Percentiles rank a stretch among this genome's conserved stretches.
Evolutionary conservation across 1,139 yeast genomes (phyloP).

Genomic region (Sugiyamaella novakii): DNA sequence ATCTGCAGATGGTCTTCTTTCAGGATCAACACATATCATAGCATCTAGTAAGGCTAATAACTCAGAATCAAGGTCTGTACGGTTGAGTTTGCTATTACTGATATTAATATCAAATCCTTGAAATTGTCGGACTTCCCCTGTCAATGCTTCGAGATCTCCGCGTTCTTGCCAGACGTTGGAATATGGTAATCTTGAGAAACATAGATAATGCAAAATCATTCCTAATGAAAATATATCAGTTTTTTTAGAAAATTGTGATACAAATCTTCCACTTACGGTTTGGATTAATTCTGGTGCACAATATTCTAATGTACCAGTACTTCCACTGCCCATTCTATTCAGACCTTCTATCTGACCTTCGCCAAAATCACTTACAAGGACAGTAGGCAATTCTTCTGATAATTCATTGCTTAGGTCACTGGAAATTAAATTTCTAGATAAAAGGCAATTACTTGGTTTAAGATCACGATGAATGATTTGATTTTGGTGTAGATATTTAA

Average conservation of each 20-base stretch:
- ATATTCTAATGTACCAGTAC: conserved; percentile 84
- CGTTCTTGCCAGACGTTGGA: conserved; percentile 39
- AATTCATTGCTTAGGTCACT: conserved; percentile 19
- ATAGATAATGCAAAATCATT: conserved; percentile 70
- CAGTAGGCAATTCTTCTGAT: conserved; percentile 54
- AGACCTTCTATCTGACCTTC: conserved; percentile 78
- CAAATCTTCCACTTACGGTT: conserved; percentile 32
- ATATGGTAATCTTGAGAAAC: conserved; percentile 72
- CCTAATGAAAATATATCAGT: conserved; percentile 86
- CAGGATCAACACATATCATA: conserved; percentile 45
- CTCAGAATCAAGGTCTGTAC: conserved; percentile 46
- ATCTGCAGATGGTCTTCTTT: conserved; percentile 49
- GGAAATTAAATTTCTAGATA: conserved; percentile 46
- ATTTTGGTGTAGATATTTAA: conserved; percentile 67
- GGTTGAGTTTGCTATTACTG: conserved; percentile 30
- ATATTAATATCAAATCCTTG: conserved; percentile 36
- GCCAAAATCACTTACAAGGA: conserved; percentile 85
- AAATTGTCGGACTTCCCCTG: conserved; percentile 46
- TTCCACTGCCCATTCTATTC: conserved; percentile 61
- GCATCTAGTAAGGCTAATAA: conserved; percentile 46
- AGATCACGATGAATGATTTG: conserved; percentile 84
- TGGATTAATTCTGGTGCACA: conserved; percentile 80
- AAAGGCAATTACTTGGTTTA: conserved; percentile 82
- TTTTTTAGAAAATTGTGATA: conserved; percentile 61
- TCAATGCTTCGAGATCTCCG: conserved; percentile 43